Evolutionary conservation across 176 grass and related monocot species (phyloP), one percentile per base, ranked within the genome.

Genomic region (Oryza glaberrima): DNA sequence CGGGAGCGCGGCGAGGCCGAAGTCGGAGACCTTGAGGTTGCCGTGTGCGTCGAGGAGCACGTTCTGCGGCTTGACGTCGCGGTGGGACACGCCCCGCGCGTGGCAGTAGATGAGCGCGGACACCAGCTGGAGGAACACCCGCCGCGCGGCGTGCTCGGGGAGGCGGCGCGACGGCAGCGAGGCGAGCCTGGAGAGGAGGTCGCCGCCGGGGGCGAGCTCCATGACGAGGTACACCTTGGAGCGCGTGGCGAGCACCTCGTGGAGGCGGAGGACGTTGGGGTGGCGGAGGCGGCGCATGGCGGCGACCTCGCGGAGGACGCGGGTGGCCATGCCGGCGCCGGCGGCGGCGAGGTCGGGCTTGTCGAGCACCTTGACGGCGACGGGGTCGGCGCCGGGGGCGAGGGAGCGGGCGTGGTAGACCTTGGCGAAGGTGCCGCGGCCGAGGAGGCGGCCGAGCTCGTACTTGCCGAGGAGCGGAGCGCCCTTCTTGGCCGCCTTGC

Each of bases 31-130:
- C 86, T 98, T 95, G 70, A 98, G 91, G 65, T 79, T 85, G 40
- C 93, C 93, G 12, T 85, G 73, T 48, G 79, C 67, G 87, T 90
- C 89, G 35, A 98, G 74, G 83, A 98, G 91, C 34, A 98, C 89
- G 88, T 98, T 98, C 89, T 98, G 93, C 12, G 93, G 96, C 91
- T 98, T 98, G 73, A 98, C 61, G 83, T 98, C 96, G 49, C 96
- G 91, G 83, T 98, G 96, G 26, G 91, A 75, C 25, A 98, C 93
- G 4, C 96, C 96, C 51, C 91, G 96, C 17, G 81, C 88, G 85
- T 98, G 96, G 87, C 93, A 92, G 88, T 98, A 98, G 85, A 77
- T 77, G 52, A 98, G 93, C 48, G 96, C 96, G 2, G 89, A 92
- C 3, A 75, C 77, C 70, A 98, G 93, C 93, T 98, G 96, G 22